Evolutionary conservation across 371 early-diverging fungal genomes (phyloP).

Genomic region (Mucor irregularis): DNA sequence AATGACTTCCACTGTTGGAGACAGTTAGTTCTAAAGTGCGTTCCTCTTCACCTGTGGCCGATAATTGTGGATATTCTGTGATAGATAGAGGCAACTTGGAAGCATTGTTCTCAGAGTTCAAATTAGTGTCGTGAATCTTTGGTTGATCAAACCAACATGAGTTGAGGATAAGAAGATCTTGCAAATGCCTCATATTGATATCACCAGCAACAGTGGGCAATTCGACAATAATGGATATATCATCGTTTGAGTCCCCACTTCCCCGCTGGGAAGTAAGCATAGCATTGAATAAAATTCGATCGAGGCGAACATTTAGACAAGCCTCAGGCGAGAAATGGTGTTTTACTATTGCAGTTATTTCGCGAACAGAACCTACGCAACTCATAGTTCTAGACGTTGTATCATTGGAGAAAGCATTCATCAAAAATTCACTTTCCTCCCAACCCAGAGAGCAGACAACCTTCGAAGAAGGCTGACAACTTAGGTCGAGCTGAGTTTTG

Average conservation of each 20-base stretch:
- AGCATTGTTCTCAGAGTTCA: not conserved
- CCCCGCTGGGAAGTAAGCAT: constrained; percentile 54
- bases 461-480: constrained; percentile 78
- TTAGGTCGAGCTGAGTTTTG: constrained; percentile 71
- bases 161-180: constrained; percentile 73
- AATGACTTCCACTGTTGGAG: not conserved
- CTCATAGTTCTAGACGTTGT: constrained; percentile 54
- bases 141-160: constrained; percentile 65
- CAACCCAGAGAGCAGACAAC: constrained; percentile 72
- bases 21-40: not conserved
- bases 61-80: too few relatives aligned
- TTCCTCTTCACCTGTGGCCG: not conserved
- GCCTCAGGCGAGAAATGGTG: constrained; percentile 86
- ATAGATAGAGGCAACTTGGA: not conserved
- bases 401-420: constrained; percentile 44
- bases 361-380: constrained; percentile 60
- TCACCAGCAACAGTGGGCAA: constrained; percentile 55
- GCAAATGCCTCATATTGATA: constrained; percentile 78
- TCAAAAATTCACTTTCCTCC: constrained; percentile 72
- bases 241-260: constrained; percentile 38
- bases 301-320: constrained; percentile 65
- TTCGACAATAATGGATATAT: constrained; percentile 62
- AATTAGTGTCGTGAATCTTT: not conserved
- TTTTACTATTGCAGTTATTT: constrained; percentile 64
- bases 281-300: constrained; percentile 60